Percentiles rank a stretch among this genome's conserved stretches.
phyloP scores from a whole-genome alignment of 768 basidiomycete genomes.

The Xerocomus spinulosus region DNA sequence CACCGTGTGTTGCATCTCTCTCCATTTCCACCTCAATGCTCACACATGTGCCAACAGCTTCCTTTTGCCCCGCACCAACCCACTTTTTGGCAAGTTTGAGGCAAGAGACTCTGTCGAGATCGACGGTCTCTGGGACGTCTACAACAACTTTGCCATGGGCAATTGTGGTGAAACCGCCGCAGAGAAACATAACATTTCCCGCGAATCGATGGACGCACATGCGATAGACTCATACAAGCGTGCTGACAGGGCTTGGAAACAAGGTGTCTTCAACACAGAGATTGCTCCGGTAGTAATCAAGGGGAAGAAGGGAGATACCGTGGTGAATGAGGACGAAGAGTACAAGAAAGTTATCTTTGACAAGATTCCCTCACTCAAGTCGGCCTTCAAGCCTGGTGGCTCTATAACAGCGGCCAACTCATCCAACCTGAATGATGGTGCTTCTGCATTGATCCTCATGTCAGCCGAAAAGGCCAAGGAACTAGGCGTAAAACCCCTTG shows the following conservation, averaged over 20 bases:
- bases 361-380: slow-evolving; percentile 83
- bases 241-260: slow-evolving; percentile 86
- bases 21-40: slow-evolving; percentile 3
- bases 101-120: slow-evolving; percentile 82
- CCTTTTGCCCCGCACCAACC: slow-evolving; percentile 76
- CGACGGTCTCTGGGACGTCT: slow-evolving; percentile 96
- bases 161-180: slow-evolving; percentile 91
- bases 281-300: slow-evolving; percentile 87
- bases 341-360: slow-evolving; percentile 96
- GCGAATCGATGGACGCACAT: slow-evolving; percentile 85
- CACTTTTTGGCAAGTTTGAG: slow-evolving; percentile 84
- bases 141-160: slow-evolving; percentile 98
- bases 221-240: slow-evolving; percentile 95
- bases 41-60: slow-evolving; percentile 44
- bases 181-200: slow-evolving; percentile 73
- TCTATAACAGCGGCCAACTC: slow-evolving; percentile 97
- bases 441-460: slow-evolving; percentile 92
- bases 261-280: slow-evolving; percentile 81
- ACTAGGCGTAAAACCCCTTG: slow-evolving; percentile 88
- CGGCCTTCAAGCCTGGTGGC: slow-evolving; percentile 87
- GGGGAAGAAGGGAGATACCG: slow-evolving; percentile 88
- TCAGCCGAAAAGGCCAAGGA: slow-evolving; percentile 90
- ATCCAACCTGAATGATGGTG: slow-evolving; percentile 92
- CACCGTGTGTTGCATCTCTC: slow-evolving; percentile 65
- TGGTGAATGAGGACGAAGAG: slow-evolving; percentile 94